A percentile compares a stretch with the other conserved stretches of the same genome.
These are phyloP conservation scores for Periconia sp. DNA, from an alignment of 2,329 filamentous ascomycete genomes.

Conservation along the genomic window DNA sequence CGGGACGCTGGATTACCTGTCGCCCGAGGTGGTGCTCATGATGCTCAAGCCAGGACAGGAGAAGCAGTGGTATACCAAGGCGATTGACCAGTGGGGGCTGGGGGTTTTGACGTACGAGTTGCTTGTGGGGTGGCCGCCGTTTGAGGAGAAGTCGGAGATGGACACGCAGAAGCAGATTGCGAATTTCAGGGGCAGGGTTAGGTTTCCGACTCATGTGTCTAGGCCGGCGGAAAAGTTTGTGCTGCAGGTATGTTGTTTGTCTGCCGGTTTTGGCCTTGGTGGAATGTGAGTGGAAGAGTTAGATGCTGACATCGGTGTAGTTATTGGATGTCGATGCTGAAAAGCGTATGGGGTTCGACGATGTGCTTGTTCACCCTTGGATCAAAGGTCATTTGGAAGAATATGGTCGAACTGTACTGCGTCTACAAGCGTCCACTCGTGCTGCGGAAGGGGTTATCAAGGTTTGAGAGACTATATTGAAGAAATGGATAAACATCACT, in stretches of 20 bases:
- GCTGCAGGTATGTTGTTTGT: conserved; percentile 21
- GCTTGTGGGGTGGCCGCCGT: conserved; percentile 86
- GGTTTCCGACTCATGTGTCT: conserved; percentile 82
- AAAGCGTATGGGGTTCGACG: conserved; percentile 81
- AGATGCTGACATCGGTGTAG: conserved; percentile 1
- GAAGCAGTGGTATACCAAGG: conserved; percentile 85
- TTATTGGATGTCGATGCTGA: conserved; percentile 68
- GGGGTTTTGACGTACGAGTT: conserved; percentile 96
- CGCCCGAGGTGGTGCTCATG: conserved; percentile 79
- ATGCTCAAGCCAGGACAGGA: conserved; percentile 52
- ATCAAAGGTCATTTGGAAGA: conserved; percentile 71
- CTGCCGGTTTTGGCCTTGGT: conserved; percentile 4
- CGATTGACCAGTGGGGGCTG: conserved; percentile 90
- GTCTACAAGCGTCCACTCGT: conserved; percentile 2
- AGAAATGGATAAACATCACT: no score
- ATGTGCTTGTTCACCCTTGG: conserved; percentile 86
- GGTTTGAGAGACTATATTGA: neutral
- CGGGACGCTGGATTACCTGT: conserved; percentile 90
- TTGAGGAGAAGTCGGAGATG: conserved; percentile 81
- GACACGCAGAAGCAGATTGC: conserved; percentile 81
- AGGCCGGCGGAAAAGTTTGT: conserved; percentile 84
- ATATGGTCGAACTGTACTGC: conserved; percentile 1
- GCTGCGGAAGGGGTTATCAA: neutral
- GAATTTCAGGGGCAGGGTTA: conserved; percentile 76
- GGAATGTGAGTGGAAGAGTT: neutral